phyloP scores from a whole-genome alignment of 495 filamentous ascomycete species.

The Penicillium arizonense region DNA sequence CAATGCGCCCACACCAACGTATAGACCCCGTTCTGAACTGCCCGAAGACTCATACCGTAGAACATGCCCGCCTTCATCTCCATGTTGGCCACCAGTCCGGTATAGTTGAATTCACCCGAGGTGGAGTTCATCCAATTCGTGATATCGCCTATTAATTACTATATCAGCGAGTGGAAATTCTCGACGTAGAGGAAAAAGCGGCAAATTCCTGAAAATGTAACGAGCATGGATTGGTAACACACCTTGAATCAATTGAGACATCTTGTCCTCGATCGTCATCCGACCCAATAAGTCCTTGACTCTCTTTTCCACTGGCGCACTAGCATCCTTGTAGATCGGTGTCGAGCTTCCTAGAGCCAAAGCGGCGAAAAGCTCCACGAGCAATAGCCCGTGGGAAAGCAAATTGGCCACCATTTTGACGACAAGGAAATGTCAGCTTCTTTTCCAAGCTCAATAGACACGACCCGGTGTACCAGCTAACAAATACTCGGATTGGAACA shows the following conservation, averaged over 20 bases:
- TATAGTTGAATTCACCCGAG: constrained; percentile 58
- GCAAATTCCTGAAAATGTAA: neutral
- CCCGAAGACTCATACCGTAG: constrained; percentile 40
- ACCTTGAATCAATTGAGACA: constrained; percentile 64
- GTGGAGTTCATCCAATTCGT: constrained; percentile 66
- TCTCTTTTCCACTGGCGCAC: constrained; percentile 56
- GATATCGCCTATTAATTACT: constrained; percentile 50
- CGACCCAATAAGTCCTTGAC: constrained; percentile 62
- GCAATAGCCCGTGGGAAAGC: constrained; percentile 28
- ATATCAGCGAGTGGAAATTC: neutral
- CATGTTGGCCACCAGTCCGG: constrained; percentile 65
- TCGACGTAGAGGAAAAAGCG: neutral
- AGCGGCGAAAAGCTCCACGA: constrained; percentile 28
- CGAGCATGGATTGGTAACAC: neutral
- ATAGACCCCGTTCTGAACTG: neutral
- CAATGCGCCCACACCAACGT: neutral
- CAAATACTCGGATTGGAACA: neutral
- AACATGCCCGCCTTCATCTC: constrained; percentile 59
- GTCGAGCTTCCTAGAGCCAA: constrained; percentile 13
- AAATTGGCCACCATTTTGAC: constrained; percentile 24
- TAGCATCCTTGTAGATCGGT: constrained; percentile 60
- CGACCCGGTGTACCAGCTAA: neutral
- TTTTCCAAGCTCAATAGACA: neutral
- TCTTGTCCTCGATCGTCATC: constrained; percentile 72
- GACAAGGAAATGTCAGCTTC: neutral